Base-by-base conservation (phyloP, 805 yeast genomes). In the Priceomyces haplophilus region DNA sequence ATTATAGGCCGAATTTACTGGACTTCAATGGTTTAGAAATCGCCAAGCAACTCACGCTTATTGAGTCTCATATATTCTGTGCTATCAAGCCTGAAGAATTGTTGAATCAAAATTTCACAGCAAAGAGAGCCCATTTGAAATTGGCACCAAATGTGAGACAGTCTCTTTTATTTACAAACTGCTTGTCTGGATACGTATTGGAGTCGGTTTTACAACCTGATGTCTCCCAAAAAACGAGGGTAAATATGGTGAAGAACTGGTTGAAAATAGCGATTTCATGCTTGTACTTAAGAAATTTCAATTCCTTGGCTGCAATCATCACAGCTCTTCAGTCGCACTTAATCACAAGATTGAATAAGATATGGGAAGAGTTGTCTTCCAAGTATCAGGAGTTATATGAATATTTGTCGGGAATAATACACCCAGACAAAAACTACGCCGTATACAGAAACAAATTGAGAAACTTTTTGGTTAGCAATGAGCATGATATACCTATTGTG, bases 291-390 rank as follows among this genome's bases (percentile, higher is more conserved):
- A 69, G 89, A 46, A 86, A 86, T 57, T 85, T 81, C 66, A 86
- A 86, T 56, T 82, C 93, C 0, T 66, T 86, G 47, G 90, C 91
- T 1, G 83, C 91, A 1, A 83, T 86, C 36, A 79, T 86, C 67
- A 84, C 89, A 0, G 75, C 89, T 1, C 66, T 86, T 47, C 95
- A 86, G 57, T 82, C 84, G 40, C 86, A 83, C 56, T 72, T 83
- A 33, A 65, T 86, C 33, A 80, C 88, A 0, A 71, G 93, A 58
- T 60, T 85, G 40, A 59, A 69, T n/a, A 67, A 62, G 34, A 56
- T 85, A 7, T 84, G 90, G 90, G 65, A 59, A 2, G 74, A 67
- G 0, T 57, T 85, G 29, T 72, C 81, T 1, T 76, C 67, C 3
- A 84, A 84, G 51, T 84, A 84, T 53, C 64, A 61, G 12, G 85